phyloP scores from a whole-genome alignment of 768 basidiomycete species.

The Amanita thiersii region DNA sequence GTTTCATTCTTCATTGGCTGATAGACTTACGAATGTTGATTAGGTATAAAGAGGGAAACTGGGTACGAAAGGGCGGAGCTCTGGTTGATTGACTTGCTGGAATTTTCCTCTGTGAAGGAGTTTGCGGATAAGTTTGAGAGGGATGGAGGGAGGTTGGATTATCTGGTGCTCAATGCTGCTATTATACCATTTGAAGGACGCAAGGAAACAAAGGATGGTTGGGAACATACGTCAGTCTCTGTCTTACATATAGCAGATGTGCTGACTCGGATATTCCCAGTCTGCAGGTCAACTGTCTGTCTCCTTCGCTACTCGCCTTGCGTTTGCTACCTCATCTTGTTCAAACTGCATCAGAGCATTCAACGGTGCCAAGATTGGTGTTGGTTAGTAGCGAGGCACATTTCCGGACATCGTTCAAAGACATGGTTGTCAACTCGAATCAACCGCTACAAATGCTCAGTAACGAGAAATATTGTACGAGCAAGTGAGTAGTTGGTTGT shows the following conservation, averaged over 20 bases:
- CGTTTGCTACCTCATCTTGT: constrained; percentile 34
- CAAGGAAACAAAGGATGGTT: constrained; percentile 29
- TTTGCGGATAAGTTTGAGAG: constrained; percentile 25
- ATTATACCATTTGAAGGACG: constrained; percentile 4
- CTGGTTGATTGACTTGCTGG: constrained; percentile 28
- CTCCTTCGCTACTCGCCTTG: constrained; percentile 29
- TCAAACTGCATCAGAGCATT: constrained; percentile 16
- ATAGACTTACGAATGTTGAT: too few species aligned
- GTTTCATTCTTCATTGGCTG: too few species aligned
- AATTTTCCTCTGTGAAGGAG: constrained; percentile 26
- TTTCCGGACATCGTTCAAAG: not conserved
- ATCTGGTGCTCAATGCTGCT: constrained; percentile 37
- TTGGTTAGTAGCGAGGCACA: not conserved
- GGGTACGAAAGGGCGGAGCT: constrained; percentile 27
- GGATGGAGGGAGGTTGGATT: constrained; percentile 26
- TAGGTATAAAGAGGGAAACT: constrained; percentile 19
- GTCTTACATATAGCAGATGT: too few species aligned
- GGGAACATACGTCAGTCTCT: constrained; percentile 32
- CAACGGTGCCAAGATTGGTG: not conserved
- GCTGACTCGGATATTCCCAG: constrained; percentile 21
- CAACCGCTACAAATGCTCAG: not conserved
- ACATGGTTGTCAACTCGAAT: not conserved
- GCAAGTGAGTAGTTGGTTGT: not conserved
- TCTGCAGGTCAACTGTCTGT: constrained; percentile 38
- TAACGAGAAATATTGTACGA: not conserved